Conservation (phyloP, 768 basidiomycete species). For the Suillus discolor region DNA sequence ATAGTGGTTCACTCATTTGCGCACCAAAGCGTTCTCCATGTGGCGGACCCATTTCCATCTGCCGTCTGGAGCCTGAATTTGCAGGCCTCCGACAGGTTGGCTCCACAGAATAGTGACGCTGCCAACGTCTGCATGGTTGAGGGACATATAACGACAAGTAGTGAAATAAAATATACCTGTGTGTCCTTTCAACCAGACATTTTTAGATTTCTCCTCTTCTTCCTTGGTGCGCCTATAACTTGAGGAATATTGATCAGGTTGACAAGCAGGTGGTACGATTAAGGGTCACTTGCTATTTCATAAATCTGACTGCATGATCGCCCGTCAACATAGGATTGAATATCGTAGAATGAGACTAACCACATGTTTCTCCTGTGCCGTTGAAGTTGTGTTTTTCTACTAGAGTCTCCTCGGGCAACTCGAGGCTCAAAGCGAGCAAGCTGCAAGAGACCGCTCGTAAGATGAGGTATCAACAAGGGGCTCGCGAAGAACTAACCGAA, state of each 20-base stretch:
- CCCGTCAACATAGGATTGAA: not conserved
- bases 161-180: constrained; percentile 33
- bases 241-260: not conserved
- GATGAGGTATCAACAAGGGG: not conserved
- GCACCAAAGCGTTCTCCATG: constrained; percentile 46
- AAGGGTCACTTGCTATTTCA: constrained; percentile 46
- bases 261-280: not conserved
- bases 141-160: not conserved
- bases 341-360: constrained; percentile 22
- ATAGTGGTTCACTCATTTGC: constrained; percentile 8
- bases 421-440: constrained; percentile 46
- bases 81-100: constrained; percentile 49
- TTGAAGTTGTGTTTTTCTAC: constrained; percentile 42
- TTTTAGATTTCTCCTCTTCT: constrained; percentile 44
- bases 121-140: constrained; percentile 39
- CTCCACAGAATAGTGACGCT: constrained; percentile 50
- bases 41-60: constrained; percentile 50
- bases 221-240: constrained; percentile 46
- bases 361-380: constrained; percentile 38
- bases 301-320: constrained; percentile 39
- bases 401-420: constrained; percentile 48
- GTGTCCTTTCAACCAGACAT: constrained; percentile 56
- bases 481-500: constrained; percentile 30
- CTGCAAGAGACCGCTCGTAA: constrained; percentile 17
- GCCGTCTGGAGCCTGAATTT: constrained; percentile 44